Evolutionary conservation across 208 protist genomes (phyloP).

Genomic region (Crithidia thermophila): DNA sequence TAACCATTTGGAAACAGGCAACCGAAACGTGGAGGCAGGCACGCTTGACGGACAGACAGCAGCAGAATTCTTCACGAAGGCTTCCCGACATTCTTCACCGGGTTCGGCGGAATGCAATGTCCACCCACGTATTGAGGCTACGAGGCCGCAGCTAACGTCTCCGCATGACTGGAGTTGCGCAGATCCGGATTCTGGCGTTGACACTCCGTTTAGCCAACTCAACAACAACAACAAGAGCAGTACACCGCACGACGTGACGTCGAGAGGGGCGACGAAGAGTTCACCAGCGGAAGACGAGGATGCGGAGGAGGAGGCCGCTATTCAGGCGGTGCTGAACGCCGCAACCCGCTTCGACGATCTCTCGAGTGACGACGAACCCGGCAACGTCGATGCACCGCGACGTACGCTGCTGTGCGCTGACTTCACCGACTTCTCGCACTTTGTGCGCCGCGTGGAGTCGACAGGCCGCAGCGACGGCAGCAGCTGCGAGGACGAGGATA

Average conservation of each 20-base stretch:
- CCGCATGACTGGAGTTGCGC: too few species aligned
- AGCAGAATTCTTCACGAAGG: too few species aligned
- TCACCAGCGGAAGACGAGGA: neutral
- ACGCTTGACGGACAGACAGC: too few species aligned
- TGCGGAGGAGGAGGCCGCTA: constrained; percentile 8
- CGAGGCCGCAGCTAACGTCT: too few species aligned
- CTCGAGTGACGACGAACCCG: constrained; percentile 11
- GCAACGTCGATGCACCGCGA: neutral
- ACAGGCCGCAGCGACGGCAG: neutral
- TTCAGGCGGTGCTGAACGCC: constrained; percentile 20
- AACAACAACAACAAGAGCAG: neutral
- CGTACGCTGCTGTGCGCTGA: neutral
- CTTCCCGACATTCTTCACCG: too few species aligned
- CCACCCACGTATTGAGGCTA: too few species aligned
- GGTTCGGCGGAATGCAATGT: too few species aligned
- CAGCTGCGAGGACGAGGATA: neutral
- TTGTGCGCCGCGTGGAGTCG: neutral
- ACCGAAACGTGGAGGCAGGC: too few species aligned
- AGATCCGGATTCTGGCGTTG: too few species aligned
- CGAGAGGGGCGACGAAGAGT: neutral
- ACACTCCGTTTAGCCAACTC: neutral
- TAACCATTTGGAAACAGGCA: too few species aligned
- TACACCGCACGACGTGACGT: neutral
- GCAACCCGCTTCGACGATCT: constrained; percentile 19
- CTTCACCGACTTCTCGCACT: neutral